Base-by-base conservation (phyloP, 1,284 basidiomycete species). In the Cystobasidium sp. region DNA sequence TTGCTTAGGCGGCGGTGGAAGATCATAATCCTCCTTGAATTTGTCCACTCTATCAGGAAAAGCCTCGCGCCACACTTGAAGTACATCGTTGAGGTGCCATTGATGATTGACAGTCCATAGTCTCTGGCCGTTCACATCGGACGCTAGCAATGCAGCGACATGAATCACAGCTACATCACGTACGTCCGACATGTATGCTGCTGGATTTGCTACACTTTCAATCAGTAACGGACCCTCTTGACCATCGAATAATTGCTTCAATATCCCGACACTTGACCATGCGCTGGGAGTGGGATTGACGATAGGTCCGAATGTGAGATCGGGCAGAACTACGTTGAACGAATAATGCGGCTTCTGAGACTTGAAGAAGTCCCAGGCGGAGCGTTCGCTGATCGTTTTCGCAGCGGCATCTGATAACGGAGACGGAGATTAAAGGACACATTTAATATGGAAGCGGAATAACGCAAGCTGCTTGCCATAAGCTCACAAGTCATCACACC, bases 131-230 rank as follows among this genome's bases (percentile, higher is more conserved):
- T 61, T 37, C 12, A 39, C 44, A 9, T 43, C 6, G n/a, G 44
- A 18, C 16, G 41, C 59, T 6, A 61, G 39, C 18, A 74, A 58
- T 43, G 68, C 68, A 39, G 63, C 68, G n/a, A 71, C 52, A 46
- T 71, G 68, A 39, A 71, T 20, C 5, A 31, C 51, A 10, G 68
- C 68, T 18, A 37, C 59, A 41, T 71, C 68, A 12, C 47, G 37
- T 9, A 66, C 59, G n/a, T 68, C 49, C n/a, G 49, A 44, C 20
- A 47, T 49, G 31, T 46, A 71, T 20, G 6, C 14, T 16, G 63
- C 43, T 37, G 22, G 20, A n/a, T 46, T 47, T 31, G 31, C 31
- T 31, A 31, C 31, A 31, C 31, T 31, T 31, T 31, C 31, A 12
- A 44, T 24, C 39, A 71, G 49, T 8, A 63, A 22, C 12, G 49